phyloP scores from a whole-genome alignment of 1,284 basidiomycete genomes.

The Fistulinella cinereoalba region DNA sequence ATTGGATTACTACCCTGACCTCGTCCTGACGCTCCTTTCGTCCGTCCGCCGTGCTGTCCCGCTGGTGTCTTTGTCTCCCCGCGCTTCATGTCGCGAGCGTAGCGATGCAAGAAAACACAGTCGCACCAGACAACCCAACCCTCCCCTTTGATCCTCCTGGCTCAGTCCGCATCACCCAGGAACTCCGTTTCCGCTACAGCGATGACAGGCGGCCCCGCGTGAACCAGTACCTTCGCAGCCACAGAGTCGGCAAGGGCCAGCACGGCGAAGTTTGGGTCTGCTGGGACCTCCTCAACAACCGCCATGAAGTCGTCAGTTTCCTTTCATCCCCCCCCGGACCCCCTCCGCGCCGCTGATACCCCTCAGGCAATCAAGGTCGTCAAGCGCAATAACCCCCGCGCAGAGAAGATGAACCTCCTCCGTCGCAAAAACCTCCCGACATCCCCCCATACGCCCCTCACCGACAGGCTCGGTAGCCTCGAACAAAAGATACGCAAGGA shows the following conservation, averaged over 20 bases:
- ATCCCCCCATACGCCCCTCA: constrained; percentile 50
- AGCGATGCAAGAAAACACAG: constrained; percentile 23
- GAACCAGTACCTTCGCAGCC: constrained; percentile 75
- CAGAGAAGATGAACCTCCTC: constrained; percentile 59
- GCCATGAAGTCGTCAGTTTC: constrained; percentile 41
- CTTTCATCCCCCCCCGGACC: constrained; percentile 4
- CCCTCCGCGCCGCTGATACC: constrained; percentile 8
- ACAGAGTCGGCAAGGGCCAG: constrained; percentile 74
- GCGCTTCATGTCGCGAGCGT: constrained; percentile 27
- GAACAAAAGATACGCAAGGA: constrained; percentile 84
- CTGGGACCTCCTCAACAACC: constrained; percentile 48
- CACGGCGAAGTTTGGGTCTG: constrained; percentile 81
- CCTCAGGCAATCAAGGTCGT: constrained; percentile 82
- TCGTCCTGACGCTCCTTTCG: constrained; percentile 13
- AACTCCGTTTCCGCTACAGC: constrained; percentile 39
- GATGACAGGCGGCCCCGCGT: constrained; percentile 50
- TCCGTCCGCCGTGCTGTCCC: constrained; percentile 9
- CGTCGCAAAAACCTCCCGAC: constrained; percentile 54
- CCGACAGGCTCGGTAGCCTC: constrained; percentile 64
- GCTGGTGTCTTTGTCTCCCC: constrained; percentile 3
- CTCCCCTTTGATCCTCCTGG: constrained; percentile 45
- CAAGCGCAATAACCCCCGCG: constrained; percentile 54
- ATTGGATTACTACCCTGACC: background rate
- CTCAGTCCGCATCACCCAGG: constrained; percentile 61
- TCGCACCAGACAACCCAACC: constrained; percentile 21